These are phyloP conservation scores for Bacidia rubella DNA, from an alignment of 495 filamentous ascomycete genomes.

Conservation along the genomic window DNA sequence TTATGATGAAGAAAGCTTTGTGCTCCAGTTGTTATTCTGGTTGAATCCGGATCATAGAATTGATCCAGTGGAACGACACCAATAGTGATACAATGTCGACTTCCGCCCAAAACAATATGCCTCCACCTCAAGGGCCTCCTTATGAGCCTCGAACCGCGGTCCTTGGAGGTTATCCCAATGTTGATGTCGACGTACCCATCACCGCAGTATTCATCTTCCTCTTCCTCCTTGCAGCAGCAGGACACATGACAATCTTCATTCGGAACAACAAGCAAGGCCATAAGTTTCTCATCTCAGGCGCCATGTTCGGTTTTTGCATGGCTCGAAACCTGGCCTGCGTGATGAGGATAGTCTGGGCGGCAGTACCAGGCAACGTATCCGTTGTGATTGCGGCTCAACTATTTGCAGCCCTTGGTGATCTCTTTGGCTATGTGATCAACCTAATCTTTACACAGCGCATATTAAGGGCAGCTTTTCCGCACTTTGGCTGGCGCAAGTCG, in stretches of 20 bases:
- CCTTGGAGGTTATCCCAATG: constrained; percentile 44
- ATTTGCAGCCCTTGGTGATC: constrained; percentile 58
- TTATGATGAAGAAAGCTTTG: too few species aligned
- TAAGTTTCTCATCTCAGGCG: constrained; percentile 53
- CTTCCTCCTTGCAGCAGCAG: constrained; percentile 41
- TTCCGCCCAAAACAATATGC: not conserved
- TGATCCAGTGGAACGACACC: too few species aligned
- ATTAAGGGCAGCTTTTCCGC: constrained; percentile 55
- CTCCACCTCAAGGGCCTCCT: not conserved
- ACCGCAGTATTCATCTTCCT: constrained; percentile 47
- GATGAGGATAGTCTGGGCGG: constrained; percentile 42
- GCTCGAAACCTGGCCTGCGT: constrained; percentile 48
- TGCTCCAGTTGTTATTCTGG: too few species aligned
- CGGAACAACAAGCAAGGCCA: constrained; percentile 42
- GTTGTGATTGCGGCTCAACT: constrained; percentile 58
- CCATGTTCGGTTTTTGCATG: constrained; percentile 66
- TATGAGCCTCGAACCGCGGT: constrained; percentile 33
- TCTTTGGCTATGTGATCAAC: constrained; percentile 65
- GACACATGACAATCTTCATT: constrained; percentile 51
- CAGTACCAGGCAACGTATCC: constrained; percentile 26
- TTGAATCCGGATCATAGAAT: too few species aligned
- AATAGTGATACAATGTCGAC: not conserved
- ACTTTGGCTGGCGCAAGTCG: constrained; percentile 47
- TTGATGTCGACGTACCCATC: constrained; percentile 46
- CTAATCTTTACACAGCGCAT: constrained; percentile 64